Percentiles rank a stretch among this genome's conserved stretches.
Evolutionary conservation across 257 asterid species (phyloP).

Genomic region (Knoxia roxburghii): DNA sequence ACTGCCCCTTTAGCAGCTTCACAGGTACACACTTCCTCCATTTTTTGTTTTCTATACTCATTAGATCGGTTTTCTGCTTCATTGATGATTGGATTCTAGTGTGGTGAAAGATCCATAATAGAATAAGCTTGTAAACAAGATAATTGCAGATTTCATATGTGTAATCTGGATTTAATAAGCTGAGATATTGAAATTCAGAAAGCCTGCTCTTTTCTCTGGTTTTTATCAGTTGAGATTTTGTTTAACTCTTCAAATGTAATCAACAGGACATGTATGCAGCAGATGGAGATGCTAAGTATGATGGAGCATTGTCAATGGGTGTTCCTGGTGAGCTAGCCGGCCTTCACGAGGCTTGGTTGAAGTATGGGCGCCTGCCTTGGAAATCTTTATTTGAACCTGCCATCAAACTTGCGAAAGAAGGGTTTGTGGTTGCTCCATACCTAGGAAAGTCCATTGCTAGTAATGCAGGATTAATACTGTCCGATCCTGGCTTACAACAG

Average conservation of each 20-base stretch:
- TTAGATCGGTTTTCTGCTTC: not conserved
- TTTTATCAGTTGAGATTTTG: not conserved
- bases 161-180: not conserved
- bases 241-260: constrained; percentile 2
- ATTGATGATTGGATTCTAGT: not conserved
- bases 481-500: constrained; percentile 58
- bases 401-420: constrained; percentile 68
- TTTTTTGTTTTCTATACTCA: not conserved
- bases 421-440: constrained; percentile 61
- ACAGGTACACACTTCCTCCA: constrained; percentile 32
- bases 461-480: constrained; percentile 24
- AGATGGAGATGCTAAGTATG: constrained; percentile 36
- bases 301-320: constrained; percentile 74
- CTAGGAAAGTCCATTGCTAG: constrained; percentile 34
- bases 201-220: not conserved
- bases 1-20: constrained; percentile 87
- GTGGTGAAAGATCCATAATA: no score
- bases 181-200: not conserved
- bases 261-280: constrained; percentile 72
- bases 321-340: constrained; percentile 96
- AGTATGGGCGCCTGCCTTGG: constrained; percentile 77
- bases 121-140: not conserved
- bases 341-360: constrained; percentile 71
- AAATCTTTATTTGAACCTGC: constrained; percentile 59
- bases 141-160: not conserved